Base-by-base conservation (phyloP, 768 basidiomycete species). In the Amanita rimosa region DNA sequence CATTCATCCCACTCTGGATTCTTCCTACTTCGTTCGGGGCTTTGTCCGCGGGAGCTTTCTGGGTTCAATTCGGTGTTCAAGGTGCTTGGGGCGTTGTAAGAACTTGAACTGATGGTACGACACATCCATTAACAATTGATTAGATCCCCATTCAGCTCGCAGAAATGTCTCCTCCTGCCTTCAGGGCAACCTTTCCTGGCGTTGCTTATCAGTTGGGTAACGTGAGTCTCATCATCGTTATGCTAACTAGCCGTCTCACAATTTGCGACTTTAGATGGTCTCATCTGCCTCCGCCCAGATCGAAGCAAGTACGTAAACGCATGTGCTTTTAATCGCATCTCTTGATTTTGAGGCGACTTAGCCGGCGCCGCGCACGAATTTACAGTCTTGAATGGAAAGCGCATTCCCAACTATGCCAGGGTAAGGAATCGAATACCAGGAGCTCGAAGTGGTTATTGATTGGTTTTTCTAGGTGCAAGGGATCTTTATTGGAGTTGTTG, bases 71-170 rank as follows among this genome's bases (percentile, higher is more conserved):
- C 54, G 88, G 87, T 44, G 87, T 94, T 0, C 92, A 95, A 61
- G 90, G 89, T 1, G 90, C 88, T 33, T 91, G 87, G 86, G 88
- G 88, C 56, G 82, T 89, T 9, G 85, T 89, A 58, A 54, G 83
- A 61, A 10, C 69, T 72, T 53, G 73, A 69, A 55, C 67, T 76
- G 36, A 66, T 65, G 17, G 9, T 33, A 8, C 7, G 17, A 16
- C 16, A 59, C 60, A 73, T 49, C 72, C 70, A 1, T 70, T 4
- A 70, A 72, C 24, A 11, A n/a, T 5, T 42, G 9, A 22, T 13
- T 22, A 73, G 71, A 70, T 75, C 49, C 89, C 90, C 1, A 84
- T 91, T 56, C 85, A 83, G 62, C 71, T 94, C 17, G 73, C 79
- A 10, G 91, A 95, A 63, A 73, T 91, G 66, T 85, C 85, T 0